Evolutionary conservation across 306 rosid species (phyloP).

Genomic region (Cicer pinnatifidum): DNA sequence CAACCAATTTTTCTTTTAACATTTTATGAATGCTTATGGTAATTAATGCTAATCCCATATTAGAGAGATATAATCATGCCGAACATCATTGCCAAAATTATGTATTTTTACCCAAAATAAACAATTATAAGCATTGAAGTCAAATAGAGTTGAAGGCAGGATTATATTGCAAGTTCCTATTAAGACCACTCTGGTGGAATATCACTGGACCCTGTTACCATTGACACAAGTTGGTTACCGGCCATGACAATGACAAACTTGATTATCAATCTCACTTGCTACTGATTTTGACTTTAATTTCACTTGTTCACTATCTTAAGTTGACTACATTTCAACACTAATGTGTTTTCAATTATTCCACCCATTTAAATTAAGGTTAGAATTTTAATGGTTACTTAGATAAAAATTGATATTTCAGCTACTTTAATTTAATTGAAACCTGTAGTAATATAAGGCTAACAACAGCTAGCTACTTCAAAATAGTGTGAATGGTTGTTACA

Average conservation of each 20-base stretch:
- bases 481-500: conserved; percentile 49
- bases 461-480: conserved; percentile 2
- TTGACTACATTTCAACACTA: conserved; percentile 42
- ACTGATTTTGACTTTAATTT: conserved; percentile 41
- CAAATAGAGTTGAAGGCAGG: conserved; percentile 43
- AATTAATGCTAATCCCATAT: conserved; percentile 40
- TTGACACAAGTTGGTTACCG: conserved; percentile 51
- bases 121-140: conserved; percentile 21
- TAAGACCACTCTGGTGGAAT: conserved; percentile 51
- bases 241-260: conserved; percentile 54
- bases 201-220: conserved; percentile 51
- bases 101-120: conserved; percentile 40
- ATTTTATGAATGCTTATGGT: not conserved
- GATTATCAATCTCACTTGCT: conserved; percentile 44
- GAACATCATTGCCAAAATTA: conserved; percentile 48
- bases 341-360: conserved; percentile 23
- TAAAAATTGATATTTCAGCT: not conserved
- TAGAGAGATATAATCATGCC: conserved; percentile 29
- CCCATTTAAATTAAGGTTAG: conserved; percentile 28
- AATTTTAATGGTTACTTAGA: conserved; percentile 18
- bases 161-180: conserved; percentile 50
- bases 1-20: no score
- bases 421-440: conserved; percentile 7
- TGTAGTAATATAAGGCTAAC: not conserved
- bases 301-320: conserved; percentile 36